Evolutionary conservation across 1,284 basidiomycete species (phyloP), one percentile per base, ranked within the genome.

Genomic region (Tetrapyrgos nigripes): DNA sequence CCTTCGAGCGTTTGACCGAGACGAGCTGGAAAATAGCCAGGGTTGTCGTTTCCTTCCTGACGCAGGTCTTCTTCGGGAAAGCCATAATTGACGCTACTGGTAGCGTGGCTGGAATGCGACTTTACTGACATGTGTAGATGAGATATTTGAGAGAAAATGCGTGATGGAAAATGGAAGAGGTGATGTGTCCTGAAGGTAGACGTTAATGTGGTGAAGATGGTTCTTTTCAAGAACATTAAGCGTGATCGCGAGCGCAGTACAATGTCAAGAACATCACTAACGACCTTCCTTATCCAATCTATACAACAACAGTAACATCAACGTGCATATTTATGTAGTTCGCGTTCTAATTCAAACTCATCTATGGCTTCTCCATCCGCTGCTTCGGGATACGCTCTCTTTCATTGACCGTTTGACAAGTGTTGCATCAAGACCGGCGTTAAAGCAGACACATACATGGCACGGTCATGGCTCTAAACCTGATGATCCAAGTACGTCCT

Each of bases 401-500:
- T 52, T 26, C 53, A 60, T 21, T 51, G 57, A 29, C 46, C 58
- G 61, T 46, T 60, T 61, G 11, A 54, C 61, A 21, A 62, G 58
- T 27, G 49, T 58, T 24, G 54, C 58, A 10, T 48, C 55, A 29
- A 58, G 64, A 33, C 64, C 63, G 13, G 61, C 63, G 11, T 51
- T 64, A 24, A 66, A 63, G 43, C 63, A 62, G 56, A 64, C 51
- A 40, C 61, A 63, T 58, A 64, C 63, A 24, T 66, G 64, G 64
- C 62, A 62, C 55, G 58, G 52, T 21, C 9, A 29, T 40, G 48
- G 53, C n/a, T 24, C 29, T 19, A 31, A 55, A 43, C 40, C 49
- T 29, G 10, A 37, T 11, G 24, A 28, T 3, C 27, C 52, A 27
- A 55, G 58, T 57, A 57, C 58, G 62, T 62, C 43, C 48, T 51